Conservation (phyloP, 2,329 filamentous ascomycete genomes). For the Phoma sp. region DNA sequence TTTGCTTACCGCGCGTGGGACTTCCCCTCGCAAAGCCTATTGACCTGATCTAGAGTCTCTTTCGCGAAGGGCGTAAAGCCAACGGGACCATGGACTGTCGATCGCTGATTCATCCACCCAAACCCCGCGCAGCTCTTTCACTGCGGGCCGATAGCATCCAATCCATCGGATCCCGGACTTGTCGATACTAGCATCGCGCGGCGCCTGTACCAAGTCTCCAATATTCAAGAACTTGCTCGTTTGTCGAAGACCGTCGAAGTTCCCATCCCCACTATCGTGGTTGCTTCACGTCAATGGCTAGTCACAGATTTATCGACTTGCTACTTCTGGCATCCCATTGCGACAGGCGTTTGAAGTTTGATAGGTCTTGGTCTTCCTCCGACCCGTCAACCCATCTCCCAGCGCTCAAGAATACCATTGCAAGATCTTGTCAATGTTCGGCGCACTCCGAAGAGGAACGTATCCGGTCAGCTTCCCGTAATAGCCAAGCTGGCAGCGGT, state of each 20-base stretch:
- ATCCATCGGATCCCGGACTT: constrained; percentile 19
- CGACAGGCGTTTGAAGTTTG: neutral
- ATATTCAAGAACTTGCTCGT: neutral
- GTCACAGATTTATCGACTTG: neutral
- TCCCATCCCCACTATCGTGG: neutral
- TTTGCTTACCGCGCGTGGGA: constrained; percentile 5
- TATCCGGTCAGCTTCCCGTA: neutral
- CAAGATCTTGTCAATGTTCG: neutral
- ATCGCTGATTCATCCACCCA: constrained; percentile 24
- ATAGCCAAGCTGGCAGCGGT: neutral
- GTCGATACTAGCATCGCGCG: constrained; percentile 1
- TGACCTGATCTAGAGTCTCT: neutral
- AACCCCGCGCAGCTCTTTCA: constrained; percentile 28
- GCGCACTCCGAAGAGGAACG: neutral
- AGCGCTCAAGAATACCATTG: neutral
- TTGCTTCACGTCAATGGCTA: neutral
- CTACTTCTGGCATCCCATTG: neutral
- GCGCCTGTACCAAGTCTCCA: constrained; percentile 10
- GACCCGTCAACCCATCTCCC: neutral
- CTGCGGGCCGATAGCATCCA: constrained; percentile 22
- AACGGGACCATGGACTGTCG: constrained; percentile 10
- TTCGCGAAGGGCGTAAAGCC: constrained; percentile 1
- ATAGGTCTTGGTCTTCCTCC: neutral
- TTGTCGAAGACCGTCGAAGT: neutral
- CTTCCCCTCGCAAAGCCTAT: neutral